Conservation (phyloP, 176 grass and related monocot genomes). For the Bothriochloa decipiens region DNA sequence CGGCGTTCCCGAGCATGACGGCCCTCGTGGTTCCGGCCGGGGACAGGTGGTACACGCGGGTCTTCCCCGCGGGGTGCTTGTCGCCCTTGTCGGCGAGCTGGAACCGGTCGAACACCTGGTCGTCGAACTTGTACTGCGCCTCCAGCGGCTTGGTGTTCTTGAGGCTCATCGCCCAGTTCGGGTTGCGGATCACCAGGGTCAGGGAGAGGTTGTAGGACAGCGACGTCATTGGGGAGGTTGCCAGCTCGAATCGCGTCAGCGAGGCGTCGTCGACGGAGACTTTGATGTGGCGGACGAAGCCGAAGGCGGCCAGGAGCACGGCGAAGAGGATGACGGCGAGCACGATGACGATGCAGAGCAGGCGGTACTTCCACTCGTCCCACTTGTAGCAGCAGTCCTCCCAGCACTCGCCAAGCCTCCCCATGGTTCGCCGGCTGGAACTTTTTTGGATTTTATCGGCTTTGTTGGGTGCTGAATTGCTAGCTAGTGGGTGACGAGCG, state of each 20-base stretch:
- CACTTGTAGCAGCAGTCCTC: neutral
- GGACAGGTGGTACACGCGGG: slow-evolving; percentile 21
- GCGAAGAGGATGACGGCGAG: neutral
- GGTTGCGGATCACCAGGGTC: slow-evolving; percentile 41
- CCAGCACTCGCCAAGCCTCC: slow-evolving; percentile 1
- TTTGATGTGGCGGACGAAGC: neutral
- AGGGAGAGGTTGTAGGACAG: slow-evolving; percentile 48
- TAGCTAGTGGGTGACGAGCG: neutral
- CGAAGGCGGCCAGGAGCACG: slow-evolving; percentile 31
- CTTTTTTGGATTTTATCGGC: too few species aligned
- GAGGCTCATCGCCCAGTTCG: slow-evolving; percentile 34
- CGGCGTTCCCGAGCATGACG: slow-evolving; percentile 8
- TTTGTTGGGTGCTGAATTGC: neutral
- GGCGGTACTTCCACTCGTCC: slow-evolving; percentile 11
- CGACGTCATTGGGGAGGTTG: neutral
- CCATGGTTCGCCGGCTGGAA: neutral
- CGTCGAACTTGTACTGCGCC: slow-evolving; percentile 33
- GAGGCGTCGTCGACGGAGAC: slow-evolving; percentile 37
- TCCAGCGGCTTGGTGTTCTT: slow-evolving; percentile 43
- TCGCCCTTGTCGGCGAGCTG: slow-evolving; percentile 10
- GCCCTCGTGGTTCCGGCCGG: neutral
- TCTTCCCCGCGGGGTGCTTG: neutral
- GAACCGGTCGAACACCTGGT: slow-evolving; percentile 42
- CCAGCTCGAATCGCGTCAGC: slow-evolving; percentile 35
- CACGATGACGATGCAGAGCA: neutral